Evolutionary conservation across 306 rosid genomes (phyloP), one percentile per base, ranked within the genome.

Genomic region (Gillenia trifoliata): DNA sequence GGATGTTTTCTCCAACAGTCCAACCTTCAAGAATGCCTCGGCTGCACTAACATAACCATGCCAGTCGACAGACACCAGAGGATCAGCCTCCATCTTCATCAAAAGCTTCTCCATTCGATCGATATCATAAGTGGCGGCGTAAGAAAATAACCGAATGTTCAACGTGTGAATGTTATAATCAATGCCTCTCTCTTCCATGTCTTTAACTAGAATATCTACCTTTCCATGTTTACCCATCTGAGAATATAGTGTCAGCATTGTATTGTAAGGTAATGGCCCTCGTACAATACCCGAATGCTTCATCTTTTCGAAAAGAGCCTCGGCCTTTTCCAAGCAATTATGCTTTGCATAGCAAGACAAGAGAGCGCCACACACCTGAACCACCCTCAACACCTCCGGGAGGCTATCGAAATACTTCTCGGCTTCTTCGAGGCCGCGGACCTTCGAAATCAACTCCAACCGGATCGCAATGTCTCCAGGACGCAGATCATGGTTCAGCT

Each of bases 221-320:
- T 86, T 88, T 50, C 77, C 89, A 59, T 75, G 82, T 63, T 80
- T 64, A 64, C 95, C 88, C 41, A 62, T 66, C 45, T 57, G 86
- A 47, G 86, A 80, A 77, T 91, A 91, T 8, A 91, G 87, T 15
- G 15, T 78, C 68, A 88, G 61, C 97, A 92, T 82, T 59, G 70
- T 82, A 60, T 88, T 89, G 54, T 68, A 89, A 68, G 83, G 2
- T 2, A 54, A 69, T 1, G 83, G 26, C 17, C 60, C 17, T 57
- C 79, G 11, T 70, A 55, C 2, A 8, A 78, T 77, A 52, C 59
- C 72, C 28, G 34, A 26, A 72, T 86, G 76, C 78, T 74, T 82
- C 78, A 92, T 83, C 81, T 77, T 83, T 79, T 86, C 57, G 81
- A 88, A 83, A 85, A 69, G n/a, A 38, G 56, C 76, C 77, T 92